Conservation (phyloP, 2,329 filamentous ascomycete species). For the Ilyonectria sp. region DNA sequence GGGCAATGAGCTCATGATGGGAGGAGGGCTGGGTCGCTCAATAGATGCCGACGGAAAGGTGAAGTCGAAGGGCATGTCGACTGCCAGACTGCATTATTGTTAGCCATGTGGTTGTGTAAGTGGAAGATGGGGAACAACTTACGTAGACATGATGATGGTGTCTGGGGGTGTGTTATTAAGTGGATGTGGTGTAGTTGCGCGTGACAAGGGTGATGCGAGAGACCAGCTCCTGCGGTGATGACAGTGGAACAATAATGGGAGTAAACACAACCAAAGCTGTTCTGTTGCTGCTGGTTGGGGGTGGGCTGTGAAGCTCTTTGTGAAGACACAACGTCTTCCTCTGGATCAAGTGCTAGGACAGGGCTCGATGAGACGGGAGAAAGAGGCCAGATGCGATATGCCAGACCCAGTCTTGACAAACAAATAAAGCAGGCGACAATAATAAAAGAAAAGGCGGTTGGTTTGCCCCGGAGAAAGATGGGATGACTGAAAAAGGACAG, state of each 20-base stretch:
- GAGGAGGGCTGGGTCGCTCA: slow-evolving; percentile 50
- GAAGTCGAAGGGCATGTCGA: slow-evolving; percentile 75
- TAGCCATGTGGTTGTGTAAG: slow-evolving; percentile 34
- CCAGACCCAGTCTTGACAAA: slow-evolving; percentile 38
- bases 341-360: neutral
- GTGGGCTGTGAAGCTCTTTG: slow-evolving; percentile 14
- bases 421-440: slow-evolving; percentile 19
- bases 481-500: slow-evolving; percentile 48
- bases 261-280: slow-evolving; percentile 14
- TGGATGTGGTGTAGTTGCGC: slow-evolving; percentile 33
- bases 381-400: slow-evolving; percentile 35
- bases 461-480: slow-evolving; percentile 16
- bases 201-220: slow-evolving; percentile 37
- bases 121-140: slow-evolving; percentile 39
- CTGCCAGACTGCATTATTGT: slow-evolving; percentile 68
- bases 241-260: slow-evolving; percentile 31
- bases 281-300: slow-evolving; percentile 7
- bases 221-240: slow-evolving; percentile 42
- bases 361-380: neutral
- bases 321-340: slow-evolving; percentile 7
- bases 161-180: slow-evolving; percentile 37
- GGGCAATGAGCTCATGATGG: slow-evolving; percentile 56
- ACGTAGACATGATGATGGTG: slow-evolving; percentile 54
- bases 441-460: slow-evolving; percentile 18
- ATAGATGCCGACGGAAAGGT: slow-evolving; percentile 62